Conservation (phyloP, 768 basidiomycete genomes). For the Leccinum pellstonianum region DNA sequence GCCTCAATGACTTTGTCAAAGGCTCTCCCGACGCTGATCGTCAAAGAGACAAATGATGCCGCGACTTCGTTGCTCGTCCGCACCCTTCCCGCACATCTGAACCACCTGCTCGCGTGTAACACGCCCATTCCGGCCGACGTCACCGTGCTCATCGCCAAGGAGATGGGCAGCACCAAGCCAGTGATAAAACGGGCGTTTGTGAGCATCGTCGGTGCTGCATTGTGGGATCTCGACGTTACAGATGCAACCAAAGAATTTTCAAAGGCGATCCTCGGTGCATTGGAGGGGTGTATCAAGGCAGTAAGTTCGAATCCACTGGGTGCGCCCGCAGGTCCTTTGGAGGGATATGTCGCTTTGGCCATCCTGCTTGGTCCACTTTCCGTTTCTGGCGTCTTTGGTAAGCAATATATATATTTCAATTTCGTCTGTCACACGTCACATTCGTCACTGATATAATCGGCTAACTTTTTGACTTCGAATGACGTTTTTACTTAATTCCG, state of each 20-base stretch:
- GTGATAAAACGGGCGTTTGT: constrained; percentile 59
- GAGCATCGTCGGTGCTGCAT: constrained; percentile 55
- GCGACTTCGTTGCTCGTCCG: constrained; percentile 54
- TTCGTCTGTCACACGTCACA: background rate
- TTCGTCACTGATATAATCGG: background rate
- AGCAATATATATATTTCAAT: constrained; percentile 18
- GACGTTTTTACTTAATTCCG: background rate
- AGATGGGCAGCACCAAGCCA: constrained; percentile 69
- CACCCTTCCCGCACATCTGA: constrained; percentile 60
- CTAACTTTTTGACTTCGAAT: background rate
- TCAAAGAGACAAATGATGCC: constrained; percentile 79
- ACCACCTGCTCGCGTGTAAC: constrained; percentile 46
- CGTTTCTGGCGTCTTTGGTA: constrained; percentile 53
- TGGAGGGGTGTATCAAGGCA: constrained; percentile 72
- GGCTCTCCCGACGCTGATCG: constrained; percentile 43
- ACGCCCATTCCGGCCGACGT: constrained; percentile 44
- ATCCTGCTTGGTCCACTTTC: constrained; percentile 62
- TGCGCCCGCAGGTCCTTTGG: constrained; percentile 64
- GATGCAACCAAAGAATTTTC: constrained; percentile 52
- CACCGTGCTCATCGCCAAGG: constrained; percentile 57
- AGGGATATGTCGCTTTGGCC: constrained; percentile 79
- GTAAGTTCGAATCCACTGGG: constrained; percentile 61
- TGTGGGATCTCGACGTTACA: constrained; percentile 47
- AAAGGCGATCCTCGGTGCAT: constrained; percentile 50
- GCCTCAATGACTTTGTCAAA: constrained; percentile 47